phyloP scores from a whole-genome alignment of 164 flowering plant species.

The Cinnamomum chago region DNA sequence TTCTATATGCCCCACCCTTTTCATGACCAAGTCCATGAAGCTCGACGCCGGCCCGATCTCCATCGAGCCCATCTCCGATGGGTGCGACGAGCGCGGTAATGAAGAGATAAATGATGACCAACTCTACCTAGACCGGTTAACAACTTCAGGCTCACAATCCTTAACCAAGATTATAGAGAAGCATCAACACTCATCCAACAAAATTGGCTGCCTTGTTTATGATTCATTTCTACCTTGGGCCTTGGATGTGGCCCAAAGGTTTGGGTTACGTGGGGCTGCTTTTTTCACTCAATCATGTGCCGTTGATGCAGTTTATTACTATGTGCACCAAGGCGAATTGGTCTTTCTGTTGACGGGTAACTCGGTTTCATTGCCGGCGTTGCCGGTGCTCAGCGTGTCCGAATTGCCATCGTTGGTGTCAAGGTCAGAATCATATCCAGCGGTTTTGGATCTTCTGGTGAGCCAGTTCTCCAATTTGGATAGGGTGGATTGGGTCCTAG shows the following conservation, averaged over 20 bases:
- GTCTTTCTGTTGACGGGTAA: background rate
- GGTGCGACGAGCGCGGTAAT: background rate
- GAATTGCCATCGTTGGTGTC: slow-evolving; percentile 41
- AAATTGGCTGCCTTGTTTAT: slow-evolving; percentile 9
- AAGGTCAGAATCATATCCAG: slow-evolving; percentile 8
- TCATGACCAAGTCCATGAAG: background rate
- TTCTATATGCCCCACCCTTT: background rate
- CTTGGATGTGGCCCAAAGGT: slow-evolving; percentile 9
- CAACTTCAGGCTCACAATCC: background rate
- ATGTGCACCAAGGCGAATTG: slow-evolving; percentile 1
- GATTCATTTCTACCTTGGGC: slow-evolving; percentile 14
- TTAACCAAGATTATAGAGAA: background rate
- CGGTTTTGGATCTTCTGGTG: background rate
- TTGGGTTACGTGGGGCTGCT: slow-evolving; percentile 5
- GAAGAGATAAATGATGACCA: background rate
- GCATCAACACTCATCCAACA: background rate
- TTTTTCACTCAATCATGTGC: slow-evolving; percentile 18
- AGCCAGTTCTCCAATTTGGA: slow-evolving; percentile 23
- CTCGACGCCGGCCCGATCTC: background rate
- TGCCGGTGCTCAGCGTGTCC: slow-evolving; percentile 21
- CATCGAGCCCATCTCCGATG: slow-evolving; percentile 1
- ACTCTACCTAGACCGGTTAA: background rate
- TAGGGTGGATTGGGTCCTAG: slow-evolving; percentile 18
- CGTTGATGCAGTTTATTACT: slow-evolving; percentile 15
- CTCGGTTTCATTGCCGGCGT: slow-evolving; percentile 21